Evolutionary conservation across 495 filamentous ascomycete genomes (phyloP), one percentile per base, ranked within the genome.

Genomic region (Chaetomidium leptoderma): DNA sequence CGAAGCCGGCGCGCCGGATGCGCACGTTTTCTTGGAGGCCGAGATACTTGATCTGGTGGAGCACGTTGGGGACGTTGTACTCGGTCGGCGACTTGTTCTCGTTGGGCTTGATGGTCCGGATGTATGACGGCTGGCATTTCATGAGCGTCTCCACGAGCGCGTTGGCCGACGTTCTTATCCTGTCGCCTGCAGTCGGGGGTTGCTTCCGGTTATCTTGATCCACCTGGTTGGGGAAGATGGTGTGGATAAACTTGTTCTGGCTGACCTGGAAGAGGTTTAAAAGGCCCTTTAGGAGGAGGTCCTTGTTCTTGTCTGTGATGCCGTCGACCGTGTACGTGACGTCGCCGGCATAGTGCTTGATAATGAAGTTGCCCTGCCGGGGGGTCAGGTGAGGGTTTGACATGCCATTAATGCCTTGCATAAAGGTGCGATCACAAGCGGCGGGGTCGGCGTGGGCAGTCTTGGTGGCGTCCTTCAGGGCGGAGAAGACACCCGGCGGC

Each of bases 291-390:
- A 97, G 76, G 47, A 99, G 78, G 68, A 93, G 90, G 65, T 99
- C 95, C 79, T 97, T 99, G 80, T 97, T 99, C 79, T 97, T 99
- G 67, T 99, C 95, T 4, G 95, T 99, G 82, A 99, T 99, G 52
- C 95, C 95, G 37, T 93, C 88, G 26, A 99, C 83, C 16, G 88
- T 87, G 72, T 99, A 99, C 65, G 83, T 88, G 59, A 99, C 95
- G 74, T 99, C 95, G 73, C 95, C 95, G 53, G 95, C 95, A 65
- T 99, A 99, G 71, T 99, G 95, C 76, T 97, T 99, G 73, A 99
- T 86, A 60, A 99, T 90, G 73, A 99, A 99, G 63, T 91, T 91
- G 36, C 92, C 92, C 71, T 97, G 92, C 8, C 95, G 85, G 49
- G 86, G 87, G 54, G 93, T 90, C 57, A 99, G 90, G 67, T 97